A percentile compares a stretch with the other conserved stretches of the same genome.
These are phyloP conservation scores for Diaporthe sp. DNA, from an alignment of 2,329 filamentous ascomycete genomes.

Conservation along the genomic window DNA sequence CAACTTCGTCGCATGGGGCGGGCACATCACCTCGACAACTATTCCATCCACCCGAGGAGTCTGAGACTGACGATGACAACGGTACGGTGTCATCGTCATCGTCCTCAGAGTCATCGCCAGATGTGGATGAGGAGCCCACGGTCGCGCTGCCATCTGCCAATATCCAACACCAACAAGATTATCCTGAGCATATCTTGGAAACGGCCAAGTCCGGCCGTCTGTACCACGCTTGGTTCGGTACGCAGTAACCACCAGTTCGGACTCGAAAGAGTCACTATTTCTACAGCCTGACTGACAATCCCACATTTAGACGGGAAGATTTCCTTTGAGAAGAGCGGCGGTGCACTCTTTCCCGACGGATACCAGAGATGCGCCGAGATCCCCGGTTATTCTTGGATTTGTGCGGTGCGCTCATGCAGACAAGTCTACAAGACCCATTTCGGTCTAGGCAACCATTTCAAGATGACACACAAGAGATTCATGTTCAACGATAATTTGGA, in stretches of 20 bases:
- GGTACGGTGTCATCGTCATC: constrained; percentile 19
- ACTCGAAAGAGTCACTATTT: neutral
- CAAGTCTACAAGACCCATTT: constrained; percentile 6
- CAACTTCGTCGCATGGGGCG: neutral
- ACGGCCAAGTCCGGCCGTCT: constrained; percentile 12
- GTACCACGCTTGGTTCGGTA: constrained; percentile 31
- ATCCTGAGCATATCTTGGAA: constrained; percentile 26
- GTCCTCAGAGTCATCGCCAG: constrained; percentile 17
- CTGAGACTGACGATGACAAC: constrained; percentile 18
- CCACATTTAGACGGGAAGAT: neutral
- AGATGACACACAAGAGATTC: constrained; percentile 43
- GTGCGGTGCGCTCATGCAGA: constrained; percentile 36
- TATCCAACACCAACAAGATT: constrained; percentile 25
- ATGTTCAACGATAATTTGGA: constrained; percentile 50
- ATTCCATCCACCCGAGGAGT: constrained; percentile 37
- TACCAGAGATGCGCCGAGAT: constrained; percentile 22
- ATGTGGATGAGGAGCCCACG: constrained; percentile 25
- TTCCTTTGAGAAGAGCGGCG: neutral
- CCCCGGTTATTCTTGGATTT: constrained; percentile 33
- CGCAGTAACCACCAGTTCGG: neutral
- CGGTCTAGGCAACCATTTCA: constrained; percentile 27
- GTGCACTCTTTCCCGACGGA: constrained; percentile 35
- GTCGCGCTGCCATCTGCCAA: constrained; percentile 28
- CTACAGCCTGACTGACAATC: neutral
- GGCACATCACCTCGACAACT: constrained; percentile 20